These are phyloP conservation scores for Scheffersomyces insectosa DNA, from an alignment of 1,139 yeast genomes.

Conservation along the genomic window DNA sequence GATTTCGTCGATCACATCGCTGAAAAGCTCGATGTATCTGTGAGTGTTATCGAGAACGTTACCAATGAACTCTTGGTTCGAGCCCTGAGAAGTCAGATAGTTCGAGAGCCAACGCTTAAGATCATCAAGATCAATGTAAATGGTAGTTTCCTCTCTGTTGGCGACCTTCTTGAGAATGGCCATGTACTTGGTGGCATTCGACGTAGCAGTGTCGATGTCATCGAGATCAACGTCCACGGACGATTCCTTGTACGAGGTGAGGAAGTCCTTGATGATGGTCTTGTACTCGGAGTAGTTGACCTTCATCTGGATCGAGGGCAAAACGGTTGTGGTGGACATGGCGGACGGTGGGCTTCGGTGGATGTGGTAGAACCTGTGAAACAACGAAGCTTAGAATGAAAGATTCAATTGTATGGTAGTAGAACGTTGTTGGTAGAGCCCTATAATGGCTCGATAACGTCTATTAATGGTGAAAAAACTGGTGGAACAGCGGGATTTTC, in stretches of 20 bases:
- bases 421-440: too few species aligned
- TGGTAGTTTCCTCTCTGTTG: conserved; percentile 71
- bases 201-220: conserved; percentile 9
- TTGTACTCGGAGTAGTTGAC: conserved; percentile 62
- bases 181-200: conserved; percentile 66
- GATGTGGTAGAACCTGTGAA: conserved; percentile 2
- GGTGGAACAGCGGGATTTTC: neutral
- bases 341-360: conserved; percentile 7
- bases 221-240: conserved; percentile 21
- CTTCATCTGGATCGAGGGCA: conserved; percentile 59
- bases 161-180: conserved; percentile 75
- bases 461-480: too few species aligned
- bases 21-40: conserved; percentile 77
- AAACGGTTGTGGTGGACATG: conserved; percentile 39
- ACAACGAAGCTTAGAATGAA: too few species aligned
- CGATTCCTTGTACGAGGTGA: conserved; percentile 57
- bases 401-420: too few species aligned
- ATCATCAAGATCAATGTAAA: conserved; percentile 83
- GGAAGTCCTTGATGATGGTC: conserved; percentile 55
- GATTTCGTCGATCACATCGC: conserved; percentile 71
- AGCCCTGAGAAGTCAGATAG: conserved; percentile 26
- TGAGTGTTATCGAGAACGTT: conserved; percentile 71
- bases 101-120: conserved; percentile 64
- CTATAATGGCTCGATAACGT: too few species aligned
- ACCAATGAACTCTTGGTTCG: conserved; percentile 45